A percentile compares a stretch with the other conserved stretches of the same genome.
Evolutionary conservation across 306 rosid genomes (phyloP).

Genomic region (Vicia sativa): DNA sequence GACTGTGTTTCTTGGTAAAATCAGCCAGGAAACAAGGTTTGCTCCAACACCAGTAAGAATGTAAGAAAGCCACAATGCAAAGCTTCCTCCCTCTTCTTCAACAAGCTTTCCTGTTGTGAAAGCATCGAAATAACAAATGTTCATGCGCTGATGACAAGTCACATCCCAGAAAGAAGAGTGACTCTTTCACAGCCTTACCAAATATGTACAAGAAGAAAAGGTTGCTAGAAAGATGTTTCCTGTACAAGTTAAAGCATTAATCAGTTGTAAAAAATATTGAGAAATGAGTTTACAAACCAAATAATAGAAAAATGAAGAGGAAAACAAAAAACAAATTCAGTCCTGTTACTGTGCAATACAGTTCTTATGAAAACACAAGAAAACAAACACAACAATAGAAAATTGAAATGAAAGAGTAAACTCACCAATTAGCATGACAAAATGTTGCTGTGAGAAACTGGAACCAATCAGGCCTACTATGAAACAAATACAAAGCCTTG

Average conservation of each 20-base stretch:
- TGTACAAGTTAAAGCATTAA: slow-evolving; percentile 48
- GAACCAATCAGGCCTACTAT: slow-evolving; percentile 81
- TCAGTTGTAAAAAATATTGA: slow-evolving; percentile 31
- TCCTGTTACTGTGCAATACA: neutral
- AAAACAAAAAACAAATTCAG: neutral
- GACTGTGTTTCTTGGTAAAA: slow-evolving; percentile 87
- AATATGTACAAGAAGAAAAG: slow-evolving; percentile 94
- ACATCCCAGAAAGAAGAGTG: slow-evolving; percentile 26
- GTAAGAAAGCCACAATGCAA: slow-evolving; percentile 90
- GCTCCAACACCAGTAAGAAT: slow-evolving; percentile 92
- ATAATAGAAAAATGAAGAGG: neutral
- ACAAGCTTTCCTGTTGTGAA: slow-evolving; percentile 75
- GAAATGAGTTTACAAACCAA: slow-evolving; percentile 1
- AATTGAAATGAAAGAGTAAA: slow-evolving; percentile 21
- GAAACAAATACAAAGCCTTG: slow-evolving; percentile 71
- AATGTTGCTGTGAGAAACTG: slow-evolving; percentile 93
- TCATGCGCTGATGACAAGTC: slow-evolving; percentile 31
- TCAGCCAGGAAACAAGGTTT: slow-evolving; percentile 89
- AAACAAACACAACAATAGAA: neutral
- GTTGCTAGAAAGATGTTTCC: slow-evolving; percentile 98
- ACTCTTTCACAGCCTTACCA: slow-evolving; percentile 73
- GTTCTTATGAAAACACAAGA: neutral
- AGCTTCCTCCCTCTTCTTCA: slow-evolving; percentile 98
- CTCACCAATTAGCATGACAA: slow-evolving; percentile 98
- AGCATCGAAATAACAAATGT: slow-evolving; percentile 20